Evolutionary conservation across 177 flowering plant genomes (phyloP).

Genomic region (Vitis hybrid): DNA sequence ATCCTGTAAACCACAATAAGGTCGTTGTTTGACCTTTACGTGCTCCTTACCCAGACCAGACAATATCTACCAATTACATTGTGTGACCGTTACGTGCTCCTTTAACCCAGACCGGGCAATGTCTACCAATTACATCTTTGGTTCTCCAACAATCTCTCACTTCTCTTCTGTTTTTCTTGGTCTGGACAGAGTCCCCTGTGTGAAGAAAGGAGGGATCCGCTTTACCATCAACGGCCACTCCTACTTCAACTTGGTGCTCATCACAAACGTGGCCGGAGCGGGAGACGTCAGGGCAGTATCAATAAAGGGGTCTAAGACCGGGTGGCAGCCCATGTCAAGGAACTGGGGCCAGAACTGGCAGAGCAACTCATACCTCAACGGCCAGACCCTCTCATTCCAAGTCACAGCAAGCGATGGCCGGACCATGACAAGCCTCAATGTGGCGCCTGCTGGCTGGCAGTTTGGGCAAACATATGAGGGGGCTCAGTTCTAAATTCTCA

Average conservation of each 20-base stretch:
- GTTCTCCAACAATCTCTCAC: too few species aligned
- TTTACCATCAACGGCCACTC: slow-evolving; percentile 66
- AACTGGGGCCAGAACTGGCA: slow-evolving; percentile 84
- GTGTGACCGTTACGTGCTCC: too few species aligned
- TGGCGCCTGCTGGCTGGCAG: slow-evolving; percentile 46
- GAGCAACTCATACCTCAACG: slow-evolving; percentile 54
- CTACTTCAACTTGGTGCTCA: slow-evolving; percentile 54
- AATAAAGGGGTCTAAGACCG: slow-evolving; percentile 55
- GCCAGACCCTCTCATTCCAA: slow-evolving; percentile 60
- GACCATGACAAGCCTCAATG: slow-evolving; percentile 43
- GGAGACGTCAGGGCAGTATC: slow-evolving; percentile 58
- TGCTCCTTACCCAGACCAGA: too few species aligned
- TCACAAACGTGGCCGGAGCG: slow-evolving; percentile 60
- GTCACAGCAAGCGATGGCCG: slow-evolving; percentile 65
- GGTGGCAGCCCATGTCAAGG: slow-evolving; percentile 67
- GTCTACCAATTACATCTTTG: too few species aligned
- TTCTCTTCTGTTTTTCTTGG: not conserved
- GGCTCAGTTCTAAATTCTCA: slow-evolving; percentile 34
- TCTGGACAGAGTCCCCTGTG: slow-evolving; percentile 47
- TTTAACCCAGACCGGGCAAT: too few species aligned
- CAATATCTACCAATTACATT: too few species aligned
- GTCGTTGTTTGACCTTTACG: too few species aligned
- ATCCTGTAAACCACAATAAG: too few species aligned
- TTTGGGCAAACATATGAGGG: slow-evolving; percentile 62
- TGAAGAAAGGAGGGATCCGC: slow-evolving; percentile 59